phyloP scores from a whole-genome alignment of 208 protist species.

The Entamoeba invadens region DNA sequence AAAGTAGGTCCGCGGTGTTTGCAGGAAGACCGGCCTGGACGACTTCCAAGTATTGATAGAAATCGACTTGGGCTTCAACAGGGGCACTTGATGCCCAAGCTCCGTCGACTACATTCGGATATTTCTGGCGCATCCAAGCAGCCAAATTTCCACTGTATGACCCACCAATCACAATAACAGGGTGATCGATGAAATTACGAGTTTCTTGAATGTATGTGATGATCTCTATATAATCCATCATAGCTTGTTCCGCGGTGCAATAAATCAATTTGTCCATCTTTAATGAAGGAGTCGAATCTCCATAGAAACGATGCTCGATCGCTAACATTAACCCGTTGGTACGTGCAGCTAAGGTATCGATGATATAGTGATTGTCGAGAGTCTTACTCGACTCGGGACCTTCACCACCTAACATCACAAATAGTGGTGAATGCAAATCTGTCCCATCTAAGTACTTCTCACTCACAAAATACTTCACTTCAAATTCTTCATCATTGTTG shows the following conservation, averaged over 20 bases:
- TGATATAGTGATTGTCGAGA: neutral
- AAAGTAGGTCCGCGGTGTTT: neutral
- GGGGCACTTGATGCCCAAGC: constrained; percentile 1
- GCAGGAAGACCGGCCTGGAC: neutral
- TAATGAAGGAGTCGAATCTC: neutral
- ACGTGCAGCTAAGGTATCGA: neutral
- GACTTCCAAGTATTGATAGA: constrained; percentile 1
- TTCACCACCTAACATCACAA: neutral
- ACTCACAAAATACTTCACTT: neutral
- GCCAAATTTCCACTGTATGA: constrained; percentile 10
- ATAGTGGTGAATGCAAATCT: neutral
- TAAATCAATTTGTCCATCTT: constrained; percentile 9
- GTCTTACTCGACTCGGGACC: neutral
- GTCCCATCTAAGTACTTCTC: neutral
- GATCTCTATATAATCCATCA: neutral
- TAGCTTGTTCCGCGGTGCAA: constrained; percentile 9
- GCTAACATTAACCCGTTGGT: neutral
- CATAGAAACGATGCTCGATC: constrained; percentile 17
- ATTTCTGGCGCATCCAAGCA: constrained; percentile 6
- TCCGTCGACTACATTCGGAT: neutral
- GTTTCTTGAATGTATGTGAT: neutral
- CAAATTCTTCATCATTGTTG: neutral
- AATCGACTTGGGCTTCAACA: constrained; percentile 6
- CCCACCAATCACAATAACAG: constrained; percentile 14
- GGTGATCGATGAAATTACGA: neutral